phyloP scores from a whole-genome alignment of 176 grass and related monocot genomes.

The Phragmites australis region DNA sequence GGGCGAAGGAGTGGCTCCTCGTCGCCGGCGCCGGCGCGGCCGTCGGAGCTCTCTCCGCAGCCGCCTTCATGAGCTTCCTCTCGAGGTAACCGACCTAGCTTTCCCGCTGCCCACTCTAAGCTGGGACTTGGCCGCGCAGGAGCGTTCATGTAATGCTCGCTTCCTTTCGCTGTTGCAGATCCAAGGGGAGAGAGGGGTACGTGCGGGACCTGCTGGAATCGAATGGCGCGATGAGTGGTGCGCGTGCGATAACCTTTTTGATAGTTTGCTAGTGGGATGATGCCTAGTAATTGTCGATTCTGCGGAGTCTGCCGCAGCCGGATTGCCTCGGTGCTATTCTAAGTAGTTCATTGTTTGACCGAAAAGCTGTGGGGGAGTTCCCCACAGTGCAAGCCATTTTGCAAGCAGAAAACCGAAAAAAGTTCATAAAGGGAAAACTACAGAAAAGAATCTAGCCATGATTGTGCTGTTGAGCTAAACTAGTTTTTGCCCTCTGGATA shows the following conservation, averaged over 20 bases:
- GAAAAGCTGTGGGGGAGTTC: too few relatives aligned
- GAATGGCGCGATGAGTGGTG: slow-evolving; percentile 2
- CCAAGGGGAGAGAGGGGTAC: slow-evolving; percentile 43
- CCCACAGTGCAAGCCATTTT: too few relatives aligned
- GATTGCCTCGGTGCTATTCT: background rate
- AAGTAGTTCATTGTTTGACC: too few relatives aligned
- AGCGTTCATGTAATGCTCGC: background rate
- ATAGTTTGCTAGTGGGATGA: background rate
- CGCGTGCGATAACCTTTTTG: background rate
- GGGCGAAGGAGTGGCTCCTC: slow-evolving; percentile 62
- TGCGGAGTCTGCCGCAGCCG: background rate
- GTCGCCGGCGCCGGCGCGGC: slow-evolving; percentile 49
- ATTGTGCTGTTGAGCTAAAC: too few relatives aligned
- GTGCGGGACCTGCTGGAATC: slow-evolving; percentile 37
- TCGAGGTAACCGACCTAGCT: slow-evolving; percentile 45
- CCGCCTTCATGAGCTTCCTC: slow-evolving; percentile 43
- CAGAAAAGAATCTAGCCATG: too few relatives aligned
- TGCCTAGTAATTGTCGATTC: background rate
- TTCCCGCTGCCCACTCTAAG: background rate
- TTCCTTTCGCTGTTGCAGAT: slow-evolving; percentile 23
- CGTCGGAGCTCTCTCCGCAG: slow-evolving; percentile 56
- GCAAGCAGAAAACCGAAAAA: too few relatives aligned
- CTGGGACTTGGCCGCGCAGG: background rate
- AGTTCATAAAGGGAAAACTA: too few relatives aligned
- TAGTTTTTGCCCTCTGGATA: too few relatives aligned